These are phyloP conservation scores for Fusarium sp. DNA, from an alignment of 2,329 filamentous ascomycete genomes.

Conservation along the genomic window DNA sequence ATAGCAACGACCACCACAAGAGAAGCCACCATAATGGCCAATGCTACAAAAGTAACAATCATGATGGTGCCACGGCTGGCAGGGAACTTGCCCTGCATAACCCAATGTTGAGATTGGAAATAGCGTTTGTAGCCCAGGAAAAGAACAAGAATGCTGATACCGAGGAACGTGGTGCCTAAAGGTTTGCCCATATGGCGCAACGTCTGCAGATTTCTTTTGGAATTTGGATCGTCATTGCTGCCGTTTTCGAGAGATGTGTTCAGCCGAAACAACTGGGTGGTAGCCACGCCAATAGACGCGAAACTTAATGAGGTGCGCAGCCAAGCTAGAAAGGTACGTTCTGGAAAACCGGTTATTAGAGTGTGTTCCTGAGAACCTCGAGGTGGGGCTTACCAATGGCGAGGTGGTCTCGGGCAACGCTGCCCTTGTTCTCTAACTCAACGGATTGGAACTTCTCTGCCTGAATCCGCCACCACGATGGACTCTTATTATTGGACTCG, in stretches of 20 bases:
- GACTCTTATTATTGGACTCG: conserved; percentile 37
- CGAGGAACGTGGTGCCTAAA: conserved; percentile 79
- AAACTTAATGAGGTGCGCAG: conserved; percentile 83
- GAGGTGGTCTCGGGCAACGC: conserved; percentile 82
- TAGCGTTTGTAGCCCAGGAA: conserved; percentile 82
- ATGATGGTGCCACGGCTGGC: conserved; percentile 79
- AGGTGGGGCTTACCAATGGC: conserved; percentile 68
- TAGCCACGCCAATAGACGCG: conserved; percentile 81
- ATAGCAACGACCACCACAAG: conserved; percentile 68
- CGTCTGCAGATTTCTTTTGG: conserved; percentile 51
- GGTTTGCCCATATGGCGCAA: conserved; percentile 75
- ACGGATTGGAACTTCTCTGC: conserved; percentile 65
- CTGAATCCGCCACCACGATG: conserved; percentile 62
- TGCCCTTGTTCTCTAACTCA: conserved; percentile 86
- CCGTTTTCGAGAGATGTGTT: conserved; percentile 68
- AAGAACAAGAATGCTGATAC: conserved; percentile 77
- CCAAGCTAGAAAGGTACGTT: conserved; percentile 87
- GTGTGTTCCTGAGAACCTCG: neutral
- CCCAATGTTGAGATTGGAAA: conserved; percentile 80
- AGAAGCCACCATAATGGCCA: conserved; percentile 68
- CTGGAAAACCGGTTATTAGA: conserved; percentile 53
- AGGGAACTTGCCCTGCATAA: conserved; percentile 81
- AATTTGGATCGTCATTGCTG: conserved; percentile 33
- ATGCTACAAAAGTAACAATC: conserved; percentile 71
- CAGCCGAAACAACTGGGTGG: conserved; percentile 85